Percentiles rank a stretch among this genome's conserved stretches.
phyloP scores from a whole-genome alignment of 306 rosid species.

The Cyamopsis tetragonoloba region DNA sequence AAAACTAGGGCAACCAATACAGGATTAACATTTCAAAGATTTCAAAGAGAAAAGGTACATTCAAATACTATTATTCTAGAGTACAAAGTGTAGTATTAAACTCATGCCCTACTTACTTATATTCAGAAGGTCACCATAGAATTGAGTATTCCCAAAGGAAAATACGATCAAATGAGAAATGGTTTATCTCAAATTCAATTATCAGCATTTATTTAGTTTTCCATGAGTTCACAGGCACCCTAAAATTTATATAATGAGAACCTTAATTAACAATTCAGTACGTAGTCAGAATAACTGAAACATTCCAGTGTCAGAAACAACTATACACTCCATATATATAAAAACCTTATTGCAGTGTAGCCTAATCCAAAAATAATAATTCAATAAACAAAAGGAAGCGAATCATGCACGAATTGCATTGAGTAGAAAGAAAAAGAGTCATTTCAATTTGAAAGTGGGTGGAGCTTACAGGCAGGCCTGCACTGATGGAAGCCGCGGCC shows the following conservation, averaged over 20 bases:
- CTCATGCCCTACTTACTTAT: too few relatives aligned
- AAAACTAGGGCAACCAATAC: constrained; percentile 6
- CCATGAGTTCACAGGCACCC: background rate
- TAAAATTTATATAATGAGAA: background rate
- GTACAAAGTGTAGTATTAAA: too few relatives aligned
- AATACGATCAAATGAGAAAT: too few relatives aligned
- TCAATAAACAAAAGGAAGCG: background rate
- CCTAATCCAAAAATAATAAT: background rate
- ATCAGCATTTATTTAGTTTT: background rate
- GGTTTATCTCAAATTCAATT: background rate
- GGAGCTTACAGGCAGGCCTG: constrained; percentile 76
- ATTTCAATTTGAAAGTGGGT: background rate
- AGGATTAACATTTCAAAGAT: background rate
- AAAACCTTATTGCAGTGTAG: too few relatives aligned
- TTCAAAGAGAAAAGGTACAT: too few relatives aligned
- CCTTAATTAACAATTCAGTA: background rate
- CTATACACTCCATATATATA: background rate
- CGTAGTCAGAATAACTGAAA: background rate
- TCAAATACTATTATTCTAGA: too few relatives aligned
- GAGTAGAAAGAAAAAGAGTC: background rate
- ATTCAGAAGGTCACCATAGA: too few relatives aligned
- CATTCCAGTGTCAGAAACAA: background rate
- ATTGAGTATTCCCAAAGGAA: too few relatives aligned
- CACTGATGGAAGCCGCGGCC: constrained; percentile 86
- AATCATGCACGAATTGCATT: background rate